phyloP scores from a whole-genome alignment of 495 filamentous ascomycete species.

The Penicillium herquei region DNA sequence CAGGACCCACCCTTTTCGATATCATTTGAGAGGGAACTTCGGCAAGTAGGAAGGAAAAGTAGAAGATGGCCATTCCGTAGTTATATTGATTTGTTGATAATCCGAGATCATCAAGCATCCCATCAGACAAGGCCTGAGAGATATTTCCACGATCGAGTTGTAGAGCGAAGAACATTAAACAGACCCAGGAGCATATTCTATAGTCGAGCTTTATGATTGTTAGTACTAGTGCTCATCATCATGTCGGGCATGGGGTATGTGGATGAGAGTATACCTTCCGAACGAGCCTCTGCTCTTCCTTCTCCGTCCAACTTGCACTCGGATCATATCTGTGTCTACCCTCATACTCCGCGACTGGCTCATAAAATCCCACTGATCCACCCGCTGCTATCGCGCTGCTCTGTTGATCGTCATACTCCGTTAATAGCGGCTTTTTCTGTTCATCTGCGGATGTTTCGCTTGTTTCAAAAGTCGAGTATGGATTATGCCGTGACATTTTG shows the following conservation, averaged over 20 bases:
- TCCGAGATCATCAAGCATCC: constrained; percentile 52
- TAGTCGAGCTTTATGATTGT: not conserved
- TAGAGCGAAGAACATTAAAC: constrained; percentile 62
- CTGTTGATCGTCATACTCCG: not conserved
- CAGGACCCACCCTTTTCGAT: constrained; percentile 9
- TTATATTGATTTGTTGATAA: constrained; percentile 46
- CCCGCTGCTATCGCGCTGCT: not conserved
- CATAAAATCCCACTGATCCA: not conserved
- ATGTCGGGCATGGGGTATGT: too few species aligned
- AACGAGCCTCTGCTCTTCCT: not conserved
- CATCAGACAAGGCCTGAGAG: constrained; percentile 53
- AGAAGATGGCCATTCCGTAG: constrained; percentile 19
- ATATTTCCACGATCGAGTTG: constrained; percentile 60
- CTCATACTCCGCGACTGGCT: not conserved
- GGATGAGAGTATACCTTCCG: not conserved
- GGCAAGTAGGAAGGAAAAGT: constrained; percentile 8
- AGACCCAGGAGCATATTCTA: constrained; percentile 15
- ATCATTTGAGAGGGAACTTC: constrained; percentile 32
- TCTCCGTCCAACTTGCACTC: not conserved
- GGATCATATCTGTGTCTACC: not conserved
- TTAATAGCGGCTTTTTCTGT: not conserved
- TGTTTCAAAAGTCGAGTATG: not conserved
- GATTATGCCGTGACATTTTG: not conserved
- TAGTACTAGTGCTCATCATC: not conserved
- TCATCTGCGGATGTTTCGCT: not conserved